Percentiles rank a stretch among this genome's conserved stretches.
Evolutionary conservation across 352 stramenopile genomes (phyloP).

Genomic region (Pythium periplocum): DNA sequence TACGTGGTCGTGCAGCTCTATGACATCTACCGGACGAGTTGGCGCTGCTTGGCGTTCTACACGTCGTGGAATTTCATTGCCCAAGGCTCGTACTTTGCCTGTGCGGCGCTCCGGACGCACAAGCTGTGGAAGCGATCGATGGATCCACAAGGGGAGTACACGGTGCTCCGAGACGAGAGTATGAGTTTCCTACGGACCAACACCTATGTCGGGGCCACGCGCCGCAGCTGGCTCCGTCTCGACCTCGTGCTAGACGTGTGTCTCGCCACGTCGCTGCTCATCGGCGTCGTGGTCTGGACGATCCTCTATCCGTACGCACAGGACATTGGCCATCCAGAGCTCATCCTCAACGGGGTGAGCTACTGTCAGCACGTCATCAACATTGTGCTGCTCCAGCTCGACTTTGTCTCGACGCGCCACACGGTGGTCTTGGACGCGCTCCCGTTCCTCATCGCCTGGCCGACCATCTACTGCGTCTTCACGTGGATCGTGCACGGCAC

Average conservation of each 20-base stretch:
- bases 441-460: conserved; percentile 56
- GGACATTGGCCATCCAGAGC: conserved; percentile 35
- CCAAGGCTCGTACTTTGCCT: conserved; percentile 56
- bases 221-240: conserved; percentile 43
- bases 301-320: conserved; percentile 68
- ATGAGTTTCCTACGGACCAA: conserved; percentile 10
- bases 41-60: conserved; percentile 63
- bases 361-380: conserved; percentile 79
- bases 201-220: conserved; percentile 7
- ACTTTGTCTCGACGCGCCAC: conserved; percentile 54
- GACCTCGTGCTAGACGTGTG: conserved; percentile 68
- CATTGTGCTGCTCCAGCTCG: conserved; percentile 58
- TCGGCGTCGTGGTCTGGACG: conserved; percentile 64
- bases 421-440: conserved; percentile 47
- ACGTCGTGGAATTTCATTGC: conserved; percentile 86
- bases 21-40: conserved; percentile 48
- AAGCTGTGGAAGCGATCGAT: conserved; percentile 20
- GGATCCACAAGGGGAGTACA: conserved; percentile 20
- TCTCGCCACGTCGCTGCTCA: conserved; percentile 59
- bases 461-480: conserved; percentile 63
- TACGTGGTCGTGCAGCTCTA: conserved; percentile 52
- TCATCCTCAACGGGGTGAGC: conserved; percentile 68
- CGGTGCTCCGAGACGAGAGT: conserved; percentile 37
- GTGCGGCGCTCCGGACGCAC: conserved; percentile 27
- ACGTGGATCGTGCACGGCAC: conserved; percentile 73